Base-by-base conservation (phyloP, 306 rosid species). In the Rosa persica region DNA sequence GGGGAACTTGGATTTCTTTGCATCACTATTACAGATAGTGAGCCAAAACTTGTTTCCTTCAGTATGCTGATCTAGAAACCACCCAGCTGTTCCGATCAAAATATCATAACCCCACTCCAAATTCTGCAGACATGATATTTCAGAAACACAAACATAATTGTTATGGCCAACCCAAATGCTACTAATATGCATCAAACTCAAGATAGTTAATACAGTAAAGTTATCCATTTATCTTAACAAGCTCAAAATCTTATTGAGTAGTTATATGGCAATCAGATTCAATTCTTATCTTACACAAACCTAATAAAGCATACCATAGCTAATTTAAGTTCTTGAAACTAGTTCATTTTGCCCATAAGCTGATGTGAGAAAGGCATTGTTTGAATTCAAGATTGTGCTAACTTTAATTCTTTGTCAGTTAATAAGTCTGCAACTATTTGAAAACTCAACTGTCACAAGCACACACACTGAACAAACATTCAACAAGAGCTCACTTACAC, bases 31-130 rank as follows among this genome's bases (percentile, higher is more conserved):
- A 86, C 90, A 85, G 80, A 93, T 83, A 62, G 81, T 86, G 74
- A 69, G 82, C 94, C 98, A 93, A 82, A 81, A 89, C 82, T 86
- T 90, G 78, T 80, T 92, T 76, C 86, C 62, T 9, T 87, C 87
- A 71, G 87, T 87, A 81, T 85, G 84, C 76, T 88, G 78, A 86
- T 90, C 91, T 67, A 88, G 82, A 93, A 91, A 86, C 86, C 92
- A 85, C 1, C 89, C 97, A 79, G 84, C 85, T 80, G 91, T 74
- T 75, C 93, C 98, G 65, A 89, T 82, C 79, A 88, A 80, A 68
- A 93, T 86, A 65, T 89, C 84, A 93, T 79, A 46, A 85, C 90
- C 57, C 97, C 98, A 83, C 98, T 91, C 78, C 85, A 83, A 82
- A 91, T 81, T 76, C 97, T 93, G 89, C 76, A 84, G 72, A 83